Conservation (phyloP, 2,329 filamentous ascomycete species). For the Chalara sp. region DNA sequence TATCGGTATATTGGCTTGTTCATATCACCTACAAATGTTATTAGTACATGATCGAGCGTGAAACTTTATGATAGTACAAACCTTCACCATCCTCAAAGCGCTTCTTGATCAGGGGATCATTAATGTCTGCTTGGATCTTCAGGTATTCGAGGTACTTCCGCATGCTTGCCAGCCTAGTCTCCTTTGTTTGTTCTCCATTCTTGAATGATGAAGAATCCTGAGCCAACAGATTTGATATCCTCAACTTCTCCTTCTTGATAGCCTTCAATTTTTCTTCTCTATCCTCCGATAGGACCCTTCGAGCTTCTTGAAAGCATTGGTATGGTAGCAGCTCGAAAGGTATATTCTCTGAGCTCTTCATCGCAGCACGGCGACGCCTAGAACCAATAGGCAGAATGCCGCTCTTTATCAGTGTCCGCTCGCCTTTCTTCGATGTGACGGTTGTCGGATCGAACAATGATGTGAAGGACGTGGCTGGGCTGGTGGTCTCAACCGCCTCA, state of each 20-base stretch:
- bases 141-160: slow-evolving; percentile 65
- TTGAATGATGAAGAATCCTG: slow-evolving; percentile 48
- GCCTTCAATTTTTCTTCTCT: slow-evolving; percentile 71
- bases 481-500: slow-evolving; percentile 28
- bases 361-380: slow-evolving; percentile 70
- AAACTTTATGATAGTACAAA: slow-evolving; percentile 38
- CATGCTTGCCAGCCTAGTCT: slow-evolving; percentile 63
- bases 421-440: slow-evolving; percentile 56
- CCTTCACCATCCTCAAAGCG: slow-evolving; percentile 87
- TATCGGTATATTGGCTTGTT: slow-evolving; percentile 91
- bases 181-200: slow-evolving; percentile 59
- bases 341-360: slow-evolving; percentile 55
- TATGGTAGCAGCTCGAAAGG: slow-evolving; percentile 94
- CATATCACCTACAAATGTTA: slow-evolving; percentile 67
- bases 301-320: slow-evolving; percentile 95
- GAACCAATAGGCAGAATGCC: slow-evolving; percentile 74
- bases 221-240: slow-evolving; percentile 61
- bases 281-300: slow-evolving; percentile 74
- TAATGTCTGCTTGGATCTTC: slow-evolving; percentile 89
- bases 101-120: slow-evolving; percentile 90
- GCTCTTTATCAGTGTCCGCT: slow-evolving; percentile 60
- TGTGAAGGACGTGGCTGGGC: slow-evolving; percentile 9
- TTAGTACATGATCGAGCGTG: not conserved
- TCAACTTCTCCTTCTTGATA: slow-evolving; percentile 60
- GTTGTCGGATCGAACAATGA: slow-evolving; percentile 58